These are phyloP conservation scores for Pseudocercospora crystallina DNA, from an alignment of 2,329 filamentous ascomycete species.

Conservation along the genomic window DNA sequence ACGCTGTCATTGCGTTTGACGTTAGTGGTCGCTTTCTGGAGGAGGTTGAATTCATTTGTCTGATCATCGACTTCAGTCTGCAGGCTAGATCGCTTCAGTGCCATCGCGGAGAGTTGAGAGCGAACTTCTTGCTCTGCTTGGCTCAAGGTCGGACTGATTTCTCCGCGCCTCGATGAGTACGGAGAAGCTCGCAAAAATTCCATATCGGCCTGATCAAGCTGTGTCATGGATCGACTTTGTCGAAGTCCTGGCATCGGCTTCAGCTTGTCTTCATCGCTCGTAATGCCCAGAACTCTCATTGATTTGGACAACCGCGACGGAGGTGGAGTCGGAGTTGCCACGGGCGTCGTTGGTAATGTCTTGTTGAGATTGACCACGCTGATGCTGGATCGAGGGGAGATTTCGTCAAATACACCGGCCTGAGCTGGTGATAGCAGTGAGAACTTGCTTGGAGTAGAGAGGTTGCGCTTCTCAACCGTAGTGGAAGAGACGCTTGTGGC, in stretches of 20 bases:
- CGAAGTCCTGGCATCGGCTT: background rate
- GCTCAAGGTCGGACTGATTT: slow-evolving; percentile 46
- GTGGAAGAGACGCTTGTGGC: slow-evolving; percentile 24
- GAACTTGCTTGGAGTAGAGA: slow-evolving; percentile 8
- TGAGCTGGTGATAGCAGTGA: slow-evolving; percentile 10
- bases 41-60: background rate
- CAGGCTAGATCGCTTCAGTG: background rate
- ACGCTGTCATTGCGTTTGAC: slow-evolving; percentile 25
- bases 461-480: slow-evolving; percentile 12
- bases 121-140: slow-evolving; percentile 44
- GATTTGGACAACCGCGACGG: slow-evolving; percentile 8
- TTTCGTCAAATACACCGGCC: slow-evolving; percentile 13
- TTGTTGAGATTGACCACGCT: slow-evolving; percentile 15
- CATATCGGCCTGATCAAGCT: slow-evolving; percentile 25
- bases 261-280: background rate
- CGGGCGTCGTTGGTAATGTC: slow-evolving; percentile 17
- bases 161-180: slow-evolving; percentile 11
- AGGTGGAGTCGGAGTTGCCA: slow-evolving; percentile 2
- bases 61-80: background rate
- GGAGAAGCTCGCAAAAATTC: slow-evolving; percentile 21
- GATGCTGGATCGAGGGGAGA: slow-evolving; percentile 5
- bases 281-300: background rate
- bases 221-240: slow-evolving; percentile 20
- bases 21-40: background rate
- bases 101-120: slow-evolving; percentile 10